These are phyloP conservation scores for Thelephora terrestris DNA, from an alignment of 1,284 basidiomycete genomes.

Conservation along the genomic window DNA sequence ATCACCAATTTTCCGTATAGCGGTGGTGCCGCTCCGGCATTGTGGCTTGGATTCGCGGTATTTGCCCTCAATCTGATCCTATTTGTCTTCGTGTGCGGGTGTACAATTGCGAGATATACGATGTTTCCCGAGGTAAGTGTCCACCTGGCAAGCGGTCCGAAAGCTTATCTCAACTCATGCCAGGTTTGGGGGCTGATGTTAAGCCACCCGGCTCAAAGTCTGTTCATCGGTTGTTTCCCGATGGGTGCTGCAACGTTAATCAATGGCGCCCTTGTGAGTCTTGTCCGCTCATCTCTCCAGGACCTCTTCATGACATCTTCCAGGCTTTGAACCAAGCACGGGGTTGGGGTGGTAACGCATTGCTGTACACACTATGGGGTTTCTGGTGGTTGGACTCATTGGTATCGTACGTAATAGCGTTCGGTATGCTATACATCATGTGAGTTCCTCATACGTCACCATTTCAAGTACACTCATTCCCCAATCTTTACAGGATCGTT, in stretches of 20 bases:
- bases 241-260: slow-evolving; percentile 51
- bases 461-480: slow-evolving; percentile 3
- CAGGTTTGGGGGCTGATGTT: slow-evolving; percentile 26
- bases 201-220: slow-evolving; percentile 42
- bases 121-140: slow-evolving; percentile 34
- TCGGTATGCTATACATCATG: slow-evolving; percentile 50
- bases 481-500: slow-evolving; percentile 31
- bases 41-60: slow-evolving; percentile 28
- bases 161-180: background rate
- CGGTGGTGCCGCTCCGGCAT: slow-evolving; percentile 21
- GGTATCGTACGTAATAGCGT: slow-evolving; percentile 36
- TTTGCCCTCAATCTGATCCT: slow-evolving; percentile 44
- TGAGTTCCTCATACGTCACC: slow-evolving; percentile 16
- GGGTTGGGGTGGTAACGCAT: slow-evolving; percentile 32
- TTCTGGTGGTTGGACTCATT: slow-evolving; percentile 54
- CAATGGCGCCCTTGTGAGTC: slow-evolving; percentile 21
- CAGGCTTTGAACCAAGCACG: slow-evolving; percentile 24
- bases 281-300: background rate
- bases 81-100: slow-evolving; percentile 36
- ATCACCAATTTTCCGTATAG: slow-evolving; percentile 33
- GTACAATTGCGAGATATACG: slow-evolving; percentile 35
- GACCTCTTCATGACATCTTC: background rate
- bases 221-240: slow-evolving; percentile 50
- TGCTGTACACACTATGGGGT: slow-evolving; percentile 43
- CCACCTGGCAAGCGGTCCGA: background rate